Evolutionary conservation across 2,329 filamentous ascomycete species (phyloP), one percentile per base, ranked within the genome.

Genomic region (Colletotrichum acutatum): DNA sequence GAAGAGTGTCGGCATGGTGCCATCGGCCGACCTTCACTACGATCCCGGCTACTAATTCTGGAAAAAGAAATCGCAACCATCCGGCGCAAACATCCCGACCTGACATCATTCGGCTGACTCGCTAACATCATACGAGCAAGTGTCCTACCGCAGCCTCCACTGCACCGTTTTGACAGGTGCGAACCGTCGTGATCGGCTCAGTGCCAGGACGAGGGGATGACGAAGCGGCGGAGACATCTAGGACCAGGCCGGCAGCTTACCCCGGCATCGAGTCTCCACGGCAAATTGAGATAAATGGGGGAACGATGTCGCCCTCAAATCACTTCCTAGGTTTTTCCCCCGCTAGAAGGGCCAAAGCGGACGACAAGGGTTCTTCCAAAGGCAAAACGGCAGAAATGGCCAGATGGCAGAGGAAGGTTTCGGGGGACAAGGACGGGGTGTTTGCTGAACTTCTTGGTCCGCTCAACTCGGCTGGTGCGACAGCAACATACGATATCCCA

Each of bases 61-160:
- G 19, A 63, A 62, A 34, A 32, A 37, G 24, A 19, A 30, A 59
- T 59, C 24, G 12, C 42, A 32, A 42, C 52, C 56, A 61, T 24
- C 56, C 28, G 26, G n/a, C 65, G 12, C 34, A 42, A 37, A 14
- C 24, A 42, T 12, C 24, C n/a, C 65, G 12, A 54, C 54, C 56
- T 30, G 46, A 70, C 66, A 70, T 70, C 59, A 70, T 42, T 46
- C 54, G 30, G 64, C 66, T 73, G 71, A 73, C 71, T 73, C 71
- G 71, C 16, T 26, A 7, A n/a, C 61, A 56, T 71, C 67, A 52
- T 66, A 72, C 61, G 56, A 71, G 49, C 26, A 46, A 24, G 22
- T 22, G 28, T 49, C 34, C 16, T 65, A 30, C 61, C n/a, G 24
- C 26, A 28, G 19, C 46, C 63, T 62, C 63, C 68, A 22, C 57